Evolutionary conservation across 1,139 yeast genomes (phyloP), one percentile per base, ranked within the genome.

Genomic region (Sugiyamaella castrensis): DNA sequence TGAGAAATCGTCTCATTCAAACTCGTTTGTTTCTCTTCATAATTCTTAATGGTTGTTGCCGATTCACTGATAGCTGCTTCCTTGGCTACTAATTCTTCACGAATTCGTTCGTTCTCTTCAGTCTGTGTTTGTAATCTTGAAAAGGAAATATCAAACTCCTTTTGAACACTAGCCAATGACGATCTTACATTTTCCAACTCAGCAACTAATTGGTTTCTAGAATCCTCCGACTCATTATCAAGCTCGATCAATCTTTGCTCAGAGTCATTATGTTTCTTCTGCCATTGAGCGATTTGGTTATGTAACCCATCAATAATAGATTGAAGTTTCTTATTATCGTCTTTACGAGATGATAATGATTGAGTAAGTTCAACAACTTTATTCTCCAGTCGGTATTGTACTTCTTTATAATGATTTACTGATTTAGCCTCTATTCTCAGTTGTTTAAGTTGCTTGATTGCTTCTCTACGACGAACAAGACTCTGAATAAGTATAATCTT

Each of bases 291-390:
- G 33, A 71, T 58, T 56, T 69, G 71, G 29, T 60, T 51, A 47
- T 62, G 76, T 63, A 76, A 74, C 61, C 67, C 68, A 19, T 79
- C 76, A 50, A 91, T 79, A 61, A 86, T 87, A 11, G 71, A 70
- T 56, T 80, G 75, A 63, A 91, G 74, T 53, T 76, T 77, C 71
- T 84, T 85, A 69, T 89, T 91, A 60, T 88, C 96, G 60, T 80
- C 85, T 37, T 84, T 81, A 69, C 86, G 85, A 27, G 82, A 70
- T 1, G 95, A 81, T 57, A 91, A 75, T 8, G 84, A 80, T 66
- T 91, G 96, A 1, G 96, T 89, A 57, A 94, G 79, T 68, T 91
- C 96, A 57, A 92, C 89, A 24, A 94, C 98, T 75, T 92, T 92
- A 69, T 91, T 92, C 68, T 94, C 98, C 62, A 92, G 78, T 66